Conservation (phyloP, 2,329 filamentous ascomycete genomes). For the Ophiostoma sp. region DNA sequence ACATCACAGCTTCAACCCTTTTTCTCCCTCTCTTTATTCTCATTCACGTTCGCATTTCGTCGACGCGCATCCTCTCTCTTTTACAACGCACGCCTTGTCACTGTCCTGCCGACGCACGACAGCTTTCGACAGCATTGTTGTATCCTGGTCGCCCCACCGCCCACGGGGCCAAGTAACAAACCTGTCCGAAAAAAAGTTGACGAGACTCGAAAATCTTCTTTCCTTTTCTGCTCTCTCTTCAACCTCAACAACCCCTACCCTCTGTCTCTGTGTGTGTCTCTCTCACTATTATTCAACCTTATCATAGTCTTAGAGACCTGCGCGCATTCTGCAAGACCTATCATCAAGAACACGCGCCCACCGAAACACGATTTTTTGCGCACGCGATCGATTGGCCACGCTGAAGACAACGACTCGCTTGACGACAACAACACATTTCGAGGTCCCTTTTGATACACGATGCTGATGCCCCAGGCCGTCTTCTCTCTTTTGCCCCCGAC, state of each 20-base stretch:
- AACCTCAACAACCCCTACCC: not conserved
- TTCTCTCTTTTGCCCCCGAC: constrained; percentile 30
- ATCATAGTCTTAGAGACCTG: not conserved
- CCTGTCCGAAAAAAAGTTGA: not conserved
- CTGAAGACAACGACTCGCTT: constrained; percentile 4
- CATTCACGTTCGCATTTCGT: not conserved
- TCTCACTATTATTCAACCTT: not conserved
- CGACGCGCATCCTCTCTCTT: not conserved
- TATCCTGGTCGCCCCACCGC: not conserved
- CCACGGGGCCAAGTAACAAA: not conserved
- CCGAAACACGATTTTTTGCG: not conserved
- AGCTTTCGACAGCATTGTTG: not conserved
- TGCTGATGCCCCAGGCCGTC: constrained; percentile 34
- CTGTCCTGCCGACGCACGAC: not conserved
- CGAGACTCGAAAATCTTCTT: not conserved
- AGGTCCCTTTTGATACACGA: constrained; percentile 29
- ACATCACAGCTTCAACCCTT: not conserved
- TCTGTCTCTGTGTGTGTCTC: not conserved
- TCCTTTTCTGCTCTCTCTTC: not conserved
- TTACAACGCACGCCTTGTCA: not conserved
- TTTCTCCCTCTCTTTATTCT: not conserved
- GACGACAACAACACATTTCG: not conserved
- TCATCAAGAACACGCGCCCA: not conserved
- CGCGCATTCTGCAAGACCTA: not conserved
- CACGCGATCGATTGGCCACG: constrained; percentile 14